Evolutionary conservation across 441 rosid genomes (phyloP), one percentile per base, ranked within the genome.

Genomic region (Mallotus japonicus): DNA sequence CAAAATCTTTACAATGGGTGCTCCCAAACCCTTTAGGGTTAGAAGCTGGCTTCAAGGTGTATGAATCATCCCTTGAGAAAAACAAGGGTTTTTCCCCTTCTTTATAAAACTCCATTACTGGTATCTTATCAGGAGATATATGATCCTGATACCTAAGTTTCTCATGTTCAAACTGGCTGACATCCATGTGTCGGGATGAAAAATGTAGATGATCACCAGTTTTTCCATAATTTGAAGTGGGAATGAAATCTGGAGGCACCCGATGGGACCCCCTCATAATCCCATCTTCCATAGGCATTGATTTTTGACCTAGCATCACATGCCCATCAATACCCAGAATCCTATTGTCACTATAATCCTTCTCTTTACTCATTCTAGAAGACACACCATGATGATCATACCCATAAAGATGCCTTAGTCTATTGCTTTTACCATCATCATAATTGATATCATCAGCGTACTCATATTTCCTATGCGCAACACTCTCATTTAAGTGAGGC

Each of bases 201-300:
- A 66, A 62, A 10, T 75, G 82, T 70, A 70, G 40, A 72, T 65
- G 72, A 8, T 75, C 76, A 65, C 73, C 77, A 70, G 76, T 62
- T 80, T 87, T 81, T 61, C 63, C 77, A 81, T 81, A 81, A 73
- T 74, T 72, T 78, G 82, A 73, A 3, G 71, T 34, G 17, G 82
- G 78, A 76, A 66, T 79, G 63, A 76, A 44, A 71, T 77, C 77
- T 22, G 66, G 68, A 56, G 83, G 73, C 74, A 75, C 58, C 55
- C 67, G 75, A 78, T 76, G 78, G 34, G 84, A 74, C 65, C 82
- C 79, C 74, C 83, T 77, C 32, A 49, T 17, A 51, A 67, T 70
- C 11, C 71, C 82, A 66, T 82, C 85, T 73, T 86, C 88, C 76
- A 62, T 14, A 44, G 78, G 81, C 56, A 81, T 20, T 2, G 79